Evolutionary conservation across 176 grass and related monocot genomes (phyloP).

Genomic region (Pontederia paniculata): DNA sequence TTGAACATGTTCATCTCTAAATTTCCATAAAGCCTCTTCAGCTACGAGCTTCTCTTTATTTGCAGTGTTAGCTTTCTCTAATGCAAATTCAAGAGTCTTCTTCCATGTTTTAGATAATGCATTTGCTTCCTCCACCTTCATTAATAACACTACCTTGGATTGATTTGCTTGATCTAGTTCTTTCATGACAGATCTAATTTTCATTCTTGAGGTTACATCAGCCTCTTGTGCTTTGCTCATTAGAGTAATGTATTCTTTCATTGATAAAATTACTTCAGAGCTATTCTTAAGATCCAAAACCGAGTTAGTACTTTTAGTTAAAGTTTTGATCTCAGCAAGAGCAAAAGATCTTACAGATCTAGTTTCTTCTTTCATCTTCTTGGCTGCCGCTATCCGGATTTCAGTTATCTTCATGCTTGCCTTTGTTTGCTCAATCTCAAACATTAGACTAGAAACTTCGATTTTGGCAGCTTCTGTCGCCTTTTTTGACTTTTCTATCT

Average conservation of each 20-base stretch:
- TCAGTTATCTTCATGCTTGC: slow-evolving; percentile 54
- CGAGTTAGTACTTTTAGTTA: slow-evolving; percentile 42
- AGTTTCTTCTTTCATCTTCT: slow-evolving; percentile 78
- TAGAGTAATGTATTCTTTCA: slow-evolving; percentile 55
- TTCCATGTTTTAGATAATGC: slow-evolving; percentile 56
- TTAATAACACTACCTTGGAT: slow-evolving; percentile 36
- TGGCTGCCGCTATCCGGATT: slow-evolving; percentile 51
- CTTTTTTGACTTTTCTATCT: slow-evolving; percentile 52
- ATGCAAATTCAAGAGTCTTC: slow-evolving; percentile 50
- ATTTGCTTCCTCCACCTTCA: slow-evolving; percentile 49
- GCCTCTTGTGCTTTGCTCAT: slow-evolving; percentile 44
- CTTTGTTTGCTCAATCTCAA: slow-evolving; percentile 76
- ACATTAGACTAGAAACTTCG: slow-evolving; percentile 35
- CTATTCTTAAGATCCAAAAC: slow-evolving; percentile 3
- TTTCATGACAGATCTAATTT: slow-evolving; percentile 39
- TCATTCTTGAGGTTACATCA: slow-evolving; percentile 52
- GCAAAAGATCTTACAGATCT: slow-evolving; percentile 61
- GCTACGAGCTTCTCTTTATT: slow-evolving; percentile 47
- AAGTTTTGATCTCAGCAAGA: slow-evolving; percentile 62
- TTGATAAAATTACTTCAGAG: slow-evolving; percentile 38
- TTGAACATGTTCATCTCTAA: slow-evolving; percentile 40
- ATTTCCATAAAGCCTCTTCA: slow-evolving; percentile 52
- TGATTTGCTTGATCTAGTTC: slow-evolving; percentile 42
- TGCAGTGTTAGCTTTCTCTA: slow-evolving; percentile 53
- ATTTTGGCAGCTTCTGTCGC: slow-evolving; percentile 51